These are phyloP conservation scores for Rhytidiadelphus loreus DNA, from an alignment of 225 moss, liverwort and hornwort species.

Conservation along the genomic window DNA sequence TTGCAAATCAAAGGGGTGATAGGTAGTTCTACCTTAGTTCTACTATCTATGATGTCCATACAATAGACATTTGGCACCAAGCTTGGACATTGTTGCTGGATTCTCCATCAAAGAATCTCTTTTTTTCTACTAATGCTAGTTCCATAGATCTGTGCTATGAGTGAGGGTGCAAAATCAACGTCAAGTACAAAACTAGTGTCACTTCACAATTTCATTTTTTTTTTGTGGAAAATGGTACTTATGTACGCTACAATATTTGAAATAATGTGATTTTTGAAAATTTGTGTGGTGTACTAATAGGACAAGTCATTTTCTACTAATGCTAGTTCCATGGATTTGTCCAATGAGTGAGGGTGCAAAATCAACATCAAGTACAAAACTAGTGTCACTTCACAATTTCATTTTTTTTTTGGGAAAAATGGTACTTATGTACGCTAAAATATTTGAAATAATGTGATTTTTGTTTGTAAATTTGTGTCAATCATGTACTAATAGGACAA, in stretches of 20 bases:
- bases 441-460: not conserved
- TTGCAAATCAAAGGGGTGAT: too few relatives aligned
- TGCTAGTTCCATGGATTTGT: not conserved
- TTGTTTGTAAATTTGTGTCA: not conserved
- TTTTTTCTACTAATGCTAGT: not conserved
- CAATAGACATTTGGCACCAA: not conserved
- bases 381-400: too few relatives aligned
- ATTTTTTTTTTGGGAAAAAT: too few relatives aligned
- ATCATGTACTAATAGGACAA: not conserved
- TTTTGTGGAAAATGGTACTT: not conserved
- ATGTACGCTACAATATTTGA: too few relatives aligned
- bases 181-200: not conserved
- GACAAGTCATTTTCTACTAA: not conserved
- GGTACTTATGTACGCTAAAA: too few relatives aligned
- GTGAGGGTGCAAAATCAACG: not conserved
- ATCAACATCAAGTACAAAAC: not conserved
- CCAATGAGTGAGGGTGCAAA: not conserved
- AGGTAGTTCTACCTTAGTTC: too few relatives aligned
- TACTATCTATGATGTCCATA: too few relatives aligned
- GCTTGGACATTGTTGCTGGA: not conserved
- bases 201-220: not conserved
- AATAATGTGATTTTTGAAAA: too few relatives aligned
- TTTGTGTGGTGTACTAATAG: too few relatives aligned
- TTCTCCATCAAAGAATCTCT: rapidly evolving
- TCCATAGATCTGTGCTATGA: not conserved